Base-by-base conservation (phyloP, 2,329 filamentous ascomycete species). In the Pseudopyricularia javanii region DNA sequence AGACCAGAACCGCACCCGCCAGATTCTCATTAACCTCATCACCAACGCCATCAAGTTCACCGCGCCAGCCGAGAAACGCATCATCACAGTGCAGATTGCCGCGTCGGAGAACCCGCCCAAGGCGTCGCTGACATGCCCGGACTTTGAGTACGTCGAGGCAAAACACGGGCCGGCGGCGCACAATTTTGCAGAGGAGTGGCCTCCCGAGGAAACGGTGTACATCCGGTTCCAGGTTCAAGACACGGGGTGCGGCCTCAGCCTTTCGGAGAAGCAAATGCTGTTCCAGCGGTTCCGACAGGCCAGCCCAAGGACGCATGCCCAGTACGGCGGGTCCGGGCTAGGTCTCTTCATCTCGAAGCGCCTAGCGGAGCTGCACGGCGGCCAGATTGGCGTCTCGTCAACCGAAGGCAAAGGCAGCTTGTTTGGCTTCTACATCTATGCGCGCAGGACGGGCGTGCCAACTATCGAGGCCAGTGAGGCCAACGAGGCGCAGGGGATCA, bases 201-300 rank as follows among this genome's bases (percentile, higher is more conserved):
- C 65, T 1, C 55, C 52, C 2, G 67, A 64, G 5, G 64, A 70
- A 12, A 33, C 60, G 0, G 12, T 71, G 0, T 71, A 70, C 49
- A 55, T 72, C 11, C 59, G 62, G 2, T 70, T 86, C 59, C 74
- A 77, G 7, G 82, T 87, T 2, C 73, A 76, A 53, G 83, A 87
- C 58, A 85, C 82, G 0, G 83, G 83, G 0, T 76, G 81, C 24
- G 82, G 82, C 1, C 71, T 87, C 12, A 78, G 69, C 2, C 71
- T 76, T 0, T 74, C 80, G 49, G 82, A 85, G 59, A 82, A 80
- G 63, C 82, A 81, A 56, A 68, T 80, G 8, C 70, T 87, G 0
- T 87, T 87, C 59, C 75, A 83, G 54, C 72, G 82, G 0, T 86
- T 86, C 65, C 82, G 79, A 5, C 83, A 87, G 64, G 83, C 82